These are phyloP conservation scores for Ceratocystis ficicola DNA, from an alignment of 2,329 filamentous ascomycete genomes.

Conservation along the genomic window DNA sequence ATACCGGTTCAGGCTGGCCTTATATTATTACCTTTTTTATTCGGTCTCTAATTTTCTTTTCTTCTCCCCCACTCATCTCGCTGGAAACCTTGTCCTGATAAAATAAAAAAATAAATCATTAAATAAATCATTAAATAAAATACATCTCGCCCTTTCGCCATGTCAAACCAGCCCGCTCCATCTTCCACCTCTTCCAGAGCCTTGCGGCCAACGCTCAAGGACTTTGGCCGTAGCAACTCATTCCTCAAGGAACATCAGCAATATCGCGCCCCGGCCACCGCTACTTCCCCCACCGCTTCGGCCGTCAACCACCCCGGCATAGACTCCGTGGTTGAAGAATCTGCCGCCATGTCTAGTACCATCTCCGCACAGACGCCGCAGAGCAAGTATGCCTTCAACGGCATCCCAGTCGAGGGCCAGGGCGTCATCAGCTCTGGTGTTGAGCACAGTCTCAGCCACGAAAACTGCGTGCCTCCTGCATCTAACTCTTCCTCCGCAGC, in stretches of 20 bases:
- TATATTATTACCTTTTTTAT: not conserved
- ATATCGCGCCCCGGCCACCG: constrained; percentile 44
- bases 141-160: constrained; percentile 5
- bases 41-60: not conserved
- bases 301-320: constrained; percentile 49
- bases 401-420: constrained; percentile 48
- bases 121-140: not conserved
- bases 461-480: constrained; percentile 45
- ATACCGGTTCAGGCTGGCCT: not conserved
- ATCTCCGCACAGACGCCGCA: constrained; percentile 30
- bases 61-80: not conserved
- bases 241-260: constrained; percentile 53
- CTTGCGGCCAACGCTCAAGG: constrained; percentile 38
- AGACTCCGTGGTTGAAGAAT: constrained; percentile 51
- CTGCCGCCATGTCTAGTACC: constrained; percentile 29
- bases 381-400: constrained; percentile 37
- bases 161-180: constrained; percentile 11
- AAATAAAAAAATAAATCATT: not conserved
- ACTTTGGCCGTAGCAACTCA: constrained; percentile 46
- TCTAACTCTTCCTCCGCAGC: constrained; percentile 29
- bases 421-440: constrained; percentile 50
- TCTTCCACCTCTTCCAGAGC: constrained; percentile 23
- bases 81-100: not conserved
- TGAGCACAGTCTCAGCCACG: constrained; percentile 50
- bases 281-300: constrained; percentile 41